Conservation (phyloP, 257 asterid genomes). For the Lavandula angustifolia region DNA sequence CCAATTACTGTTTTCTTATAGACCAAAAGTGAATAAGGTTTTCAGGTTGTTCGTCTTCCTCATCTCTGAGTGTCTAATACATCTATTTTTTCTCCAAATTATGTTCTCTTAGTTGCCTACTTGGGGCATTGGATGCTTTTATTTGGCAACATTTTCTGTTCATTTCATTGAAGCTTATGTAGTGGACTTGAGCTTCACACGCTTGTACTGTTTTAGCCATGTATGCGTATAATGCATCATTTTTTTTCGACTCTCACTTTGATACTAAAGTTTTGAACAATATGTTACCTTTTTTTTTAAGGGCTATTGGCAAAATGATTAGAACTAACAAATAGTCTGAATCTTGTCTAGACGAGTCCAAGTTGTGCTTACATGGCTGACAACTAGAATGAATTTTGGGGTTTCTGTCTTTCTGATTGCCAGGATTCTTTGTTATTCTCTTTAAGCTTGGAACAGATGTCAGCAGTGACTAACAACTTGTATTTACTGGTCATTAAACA, state of each 20-base stretch:
- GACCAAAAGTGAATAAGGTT: background rate
- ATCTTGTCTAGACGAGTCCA: background rate
- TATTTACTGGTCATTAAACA: constrained; percentile 57
- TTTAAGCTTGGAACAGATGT: background rate
- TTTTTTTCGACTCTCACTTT: constrained; percentile 16
- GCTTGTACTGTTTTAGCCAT: background rate
- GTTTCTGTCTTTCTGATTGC: constrained; percentile 1
- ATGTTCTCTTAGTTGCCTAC: background rate
- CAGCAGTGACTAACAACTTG: constrained; percentile 38
- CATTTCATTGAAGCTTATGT: background rate
- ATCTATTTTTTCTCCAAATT: background rate
- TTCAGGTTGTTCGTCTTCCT: background rate
- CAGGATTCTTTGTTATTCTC: background rate
- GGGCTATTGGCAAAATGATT: background rate
- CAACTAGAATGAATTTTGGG: background rate
- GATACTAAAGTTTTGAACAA: background rate
- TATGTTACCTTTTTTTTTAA: background rate
- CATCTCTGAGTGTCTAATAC: background rate
- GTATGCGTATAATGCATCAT: background rate
- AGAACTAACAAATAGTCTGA: background rate
- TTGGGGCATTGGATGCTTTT: background rate
- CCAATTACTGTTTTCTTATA: background rate
- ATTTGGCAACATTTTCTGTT: background rate
- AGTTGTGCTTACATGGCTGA: constrained; percentile 13
- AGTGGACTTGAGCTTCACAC: background rate